Conservation (phyloP, 768 basidiomycete species). For the Arthromyces matolae region DNA sequence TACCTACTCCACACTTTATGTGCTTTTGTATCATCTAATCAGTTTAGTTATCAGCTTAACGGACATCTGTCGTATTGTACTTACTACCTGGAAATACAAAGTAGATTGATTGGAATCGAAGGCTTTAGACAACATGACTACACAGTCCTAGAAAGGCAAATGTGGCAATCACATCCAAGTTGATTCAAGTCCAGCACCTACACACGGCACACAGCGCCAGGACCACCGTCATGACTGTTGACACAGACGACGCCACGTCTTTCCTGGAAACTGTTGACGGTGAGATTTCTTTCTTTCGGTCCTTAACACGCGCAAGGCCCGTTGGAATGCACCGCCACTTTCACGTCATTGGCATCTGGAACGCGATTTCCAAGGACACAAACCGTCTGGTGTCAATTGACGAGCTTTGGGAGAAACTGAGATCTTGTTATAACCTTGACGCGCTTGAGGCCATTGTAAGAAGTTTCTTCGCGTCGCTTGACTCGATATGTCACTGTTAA, state of each 20-base stretch:
- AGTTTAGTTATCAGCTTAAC: too few relatives aligned
- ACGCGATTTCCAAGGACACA: slow-evolving; percentile 68
- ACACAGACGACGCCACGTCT: slow-evolving; percentile 19
- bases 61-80: neutral
- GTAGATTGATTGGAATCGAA: neutral
- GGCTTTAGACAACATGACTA: slow-evolving; percentile 4
- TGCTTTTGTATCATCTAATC: slow-evolving; percentile 10
- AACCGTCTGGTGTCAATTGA: slow-evolving; percentile 55
- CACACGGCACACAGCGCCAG: slow-evolving; percentile 4
- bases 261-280: slow-evolving; percentile 75
- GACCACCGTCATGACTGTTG: slow-evolving; percentile 17
- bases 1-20: neutral
- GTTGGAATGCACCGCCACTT: slow-evolving; percentile 83
- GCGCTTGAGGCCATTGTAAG: slow-evolving; percentile 68
- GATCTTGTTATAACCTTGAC: slow-evolving; percentile 70
- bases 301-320: slow-evolving; percentile 76
- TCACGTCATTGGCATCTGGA: slow-evolving; percentile 73
- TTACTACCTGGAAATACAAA: neutral
- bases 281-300: slow-evolving; percentile 82
- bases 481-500: slow-evolving; percentile 10
- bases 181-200: neutral
- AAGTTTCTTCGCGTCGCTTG: slow-evolving; percentile 10
- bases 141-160: slow-evolving; percentile 9
- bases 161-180: slow-evolving; percentile 4
- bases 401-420: slow-evolving; percentile 73